phyloP scores from a whole-genome alignment of 2,329 filamentous ascomycete genomes.

The Scorias spongiosa region DNA sequence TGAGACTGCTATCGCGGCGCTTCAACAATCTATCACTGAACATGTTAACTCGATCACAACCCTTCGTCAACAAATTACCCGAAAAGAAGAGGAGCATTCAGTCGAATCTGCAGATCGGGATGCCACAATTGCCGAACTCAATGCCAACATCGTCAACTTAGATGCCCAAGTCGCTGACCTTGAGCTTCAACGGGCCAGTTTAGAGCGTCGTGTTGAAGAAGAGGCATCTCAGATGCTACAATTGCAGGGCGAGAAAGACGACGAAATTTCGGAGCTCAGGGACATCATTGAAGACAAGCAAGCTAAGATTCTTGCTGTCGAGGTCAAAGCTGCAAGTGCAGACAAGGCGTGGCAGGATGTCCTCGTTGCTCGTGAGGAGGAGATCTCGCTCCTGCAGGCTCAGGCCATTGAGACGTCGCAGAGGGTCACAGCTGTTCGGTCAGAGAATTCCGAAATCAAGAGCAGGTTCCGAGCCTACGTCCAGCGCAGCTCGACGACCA shows the following conservation, averaged over 20 bases:
- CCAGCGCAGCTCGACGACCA: slow-evolving; percentile 18
- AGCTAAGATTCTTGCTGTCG: slow-evolving; percentile 17
- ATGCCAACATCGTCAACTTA: slow-evolving; percentile 10
- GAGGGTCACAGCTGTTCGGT: slow-evolving; percentile 12
- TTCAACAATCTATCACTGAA: slow-evolving; percentile 11
- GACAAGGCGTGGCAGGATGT: slow-evolving; percentile 27
- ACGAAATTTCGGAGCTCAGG: slow-evolving; percentile 18
- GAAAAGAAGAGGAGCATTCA: slow-evolving; percentile 13
- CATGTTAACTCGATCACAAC: slow-evolving; percentile 12
- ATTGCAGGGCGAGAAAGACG: slow-evolving; percentile 17
- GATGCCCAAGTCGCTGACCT: slow-evolving; percentile 11
- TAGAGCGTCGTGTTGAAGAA: slow-evolving; percentile 20
- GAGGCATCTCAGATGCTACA: slow-evolving; percentile 22
- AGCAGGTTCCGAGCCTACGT: slow-evolving; percentile 20
- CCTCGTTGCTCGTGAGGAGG: slow-evolving; percentile 22
- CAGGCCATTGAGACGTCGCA: slow-evolving; percentile 11
- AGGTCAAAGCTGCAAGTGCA: slow-evolving; percentile 19
- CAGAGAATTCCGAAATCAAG: slow-evolving; percentile 14
- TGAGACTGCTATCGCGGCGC: slow-evolving; percentile 11
- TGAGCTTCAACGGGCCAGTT: slow-evolving; percentile 13
- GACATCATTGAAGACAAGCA: slow-evolving; percentile 18
- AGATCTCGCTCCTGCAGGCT: slow-evolving; percentile 21
- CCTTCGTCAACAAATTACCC: slow-evolving; percentile 12
- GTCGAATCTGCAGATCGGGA: slow-evolving; percentile 20
- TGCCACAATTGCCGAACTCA: slow-evolving; percentile 17